Base-by-base conservation (phyloP, 2,329 filamentous ascomycete species). In the Epichloe baconii region DNA sequence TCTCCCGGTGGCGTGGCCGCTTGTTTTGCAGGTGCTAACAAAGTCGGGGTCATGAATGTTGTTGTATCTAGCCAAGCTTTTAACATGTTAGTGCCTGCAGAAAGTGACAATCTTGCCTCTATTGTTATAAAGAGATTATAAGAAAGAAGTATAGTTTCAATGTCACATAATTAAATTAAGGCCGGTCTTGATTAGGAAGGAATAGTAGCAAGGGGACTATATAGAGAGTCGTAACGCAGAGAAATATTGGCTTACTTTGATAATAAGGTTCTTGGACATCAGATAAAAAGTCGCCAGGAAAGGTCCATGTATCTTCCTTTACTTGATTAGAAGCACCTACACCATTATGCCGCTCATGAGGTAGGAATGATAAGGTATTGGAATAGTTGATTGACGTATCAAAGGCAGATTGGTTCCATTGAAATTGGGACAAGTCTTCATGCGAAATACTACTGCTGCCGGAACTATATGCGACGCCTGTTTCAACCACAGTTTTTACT, bases 61-160 rank as follows among this genome's bases (percentile, higher is more conserved):
- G 15, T 5, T 38, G 37, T 38, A 38, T 38, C 37, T 38, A 38
- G 37, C 37, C 37, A 38, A 38, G 4, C 37, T 38, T 38, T 38
- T 0, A n/a, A 38, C 1, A 1, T 17, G 37, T 38, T 8, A 38
- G 37, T n/a, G n/a, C 5, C 1, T 38, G 12, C n/a, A 14, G 37
- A 17, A 38, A 5, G n/a, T 38, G 3, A 15, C 15, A 38, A 38
- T 38, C 15, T 38, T 6, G 2, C 2, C 17, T 38, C 15, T 17
- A 17, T n/a, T n/a, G 0, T 38, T 15, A 38, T 0, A 7, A 12
- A 1, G 8, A 38, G 37, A n/a, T 38, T 38, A n/a, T 38, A 4
- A 8, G 6, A 14, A 38, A 1, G 14, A 7, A 15, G 8, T 1
- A 38, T 38, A 2, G n/a, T n/a, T 15, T 5, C 0, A 0, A 8